Conservation (phyloP, 176 grass and related monocot species). For the Avena eriantha region DNA sequence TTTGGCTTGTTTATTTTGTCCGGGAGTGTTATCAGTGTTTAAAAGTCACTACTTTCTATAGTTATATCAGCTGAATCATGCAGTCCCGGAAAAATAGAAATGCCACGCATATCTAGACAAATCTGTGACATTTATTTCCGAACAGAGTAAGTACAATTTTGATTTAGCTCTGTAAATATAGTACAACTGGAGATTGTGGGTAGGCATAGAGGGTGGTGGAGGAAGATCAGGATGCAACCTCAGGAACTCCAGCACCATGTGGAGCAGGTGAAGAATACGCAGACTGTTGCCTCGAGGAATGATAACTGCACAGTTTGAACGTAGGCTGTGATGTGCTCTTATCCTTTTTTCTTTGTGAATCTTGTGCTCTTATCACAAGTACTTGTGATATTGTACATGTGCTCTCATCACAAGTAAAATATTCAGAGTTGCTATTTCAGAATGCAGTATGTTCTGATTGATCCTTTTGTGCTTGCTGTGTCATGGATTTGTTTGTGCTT, state of each 20-base stretch:
- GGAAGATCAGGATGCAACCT: conserved; percentile 73
- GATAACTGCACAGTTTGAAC: no score
- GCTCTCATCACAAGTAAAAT: conserved; percentile 40
- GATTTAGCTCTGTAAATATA: conserved; percentile 5
- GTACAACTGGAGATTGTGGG: background rate
- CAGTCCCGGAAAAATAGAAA: background rate
- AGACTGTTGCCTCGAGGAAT: background rate
- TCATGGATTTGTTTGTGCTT: background rate
- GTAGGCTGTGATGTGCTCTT: no score
- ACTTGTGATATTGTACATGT: background rate
- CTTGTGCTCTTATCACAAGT: conserved; percentile 52
- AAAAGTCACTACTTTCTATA: background rate
- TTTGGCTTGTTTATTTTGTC: background rate
- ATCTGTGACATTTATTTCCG: no score
- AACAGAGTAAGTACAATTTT: background rate
- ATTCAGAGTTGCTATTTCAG: conserved; percentile 34
- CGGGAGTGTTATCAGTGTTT: background rate
- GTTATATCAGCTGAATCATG: background rate
- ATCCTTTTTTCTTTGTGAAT: no score
- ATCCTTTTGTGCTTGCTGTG: conserved; percentile 12
- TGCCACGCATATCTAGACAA: background rate
- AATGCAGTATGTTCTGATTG: conserved; percentile 40
- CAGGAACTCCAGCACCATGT: conserved; percentile 74
- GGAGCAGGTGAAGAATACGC: conserved; percentile 72
- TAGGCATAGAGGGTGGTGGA: conserved; percentile 89